Base-by-base conservation (phyloP, 1,284 basidiomycete genomes). In the Limonomyces culmigenus region DNA sequence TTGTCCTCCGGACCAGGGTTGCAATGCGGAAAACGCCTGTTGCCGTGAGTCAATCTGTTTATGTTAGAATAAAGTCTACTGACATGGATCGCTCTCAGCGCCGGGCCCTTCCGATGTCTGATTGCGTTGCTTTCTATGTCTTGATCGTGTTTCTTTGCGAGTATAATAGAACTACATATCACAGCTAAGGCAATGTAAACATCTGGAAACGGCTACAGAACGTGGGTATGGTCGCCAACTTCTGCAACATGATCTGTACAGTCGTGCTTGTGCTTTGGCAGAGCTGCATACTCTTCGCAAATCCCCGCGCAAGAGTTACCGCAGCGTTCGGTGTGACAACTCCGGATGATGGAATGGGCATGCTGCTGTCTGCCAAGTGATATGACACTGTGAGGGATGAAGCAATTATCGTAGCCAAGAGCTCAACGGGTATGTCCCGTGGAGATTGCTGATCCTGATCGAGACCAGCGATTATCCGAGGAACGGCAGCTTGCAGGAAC, bases 171-270 rank as follows among this genome's bases (percentile, higher is more conserved):
- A 17, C 16, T 10, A 10, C 30, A 8, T 11, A 8, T 8, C n/a
- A 8, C 25, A 8, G 8, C 30, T 11, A 8, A 32, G 10, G 25
- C n/a, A 27, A 27, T 27, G 69, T 67, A 50, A 81, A 80, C 32
- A 67, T 65, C 4, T 79, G 77, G 52, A 84, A 84, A 47, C 74
- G 81, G 19, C 73, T 60, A 12, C 72, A 66, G 47, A 84, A 80
- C 1, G 70, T 59, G 39, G 67, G 65, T 12, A 68, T 70, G n/a
- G 71, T 61, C 18, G 65, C 58, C 30, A 84, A 50, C 29, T 70
- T 59, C 45, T 79, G 70, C 30, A 69, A 50, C 37, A 84, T 59
- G 13, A 59, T 47, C 32, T 47, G 56, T 37, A 67, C 66, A n/a
- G 66, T 8, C 8, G 30, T 10, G 15, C 30, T 17, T 8, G 8